Conservation (phyloP, 2,329 filamentous ascomycete species). For the Neurospora crassa region DNA sequence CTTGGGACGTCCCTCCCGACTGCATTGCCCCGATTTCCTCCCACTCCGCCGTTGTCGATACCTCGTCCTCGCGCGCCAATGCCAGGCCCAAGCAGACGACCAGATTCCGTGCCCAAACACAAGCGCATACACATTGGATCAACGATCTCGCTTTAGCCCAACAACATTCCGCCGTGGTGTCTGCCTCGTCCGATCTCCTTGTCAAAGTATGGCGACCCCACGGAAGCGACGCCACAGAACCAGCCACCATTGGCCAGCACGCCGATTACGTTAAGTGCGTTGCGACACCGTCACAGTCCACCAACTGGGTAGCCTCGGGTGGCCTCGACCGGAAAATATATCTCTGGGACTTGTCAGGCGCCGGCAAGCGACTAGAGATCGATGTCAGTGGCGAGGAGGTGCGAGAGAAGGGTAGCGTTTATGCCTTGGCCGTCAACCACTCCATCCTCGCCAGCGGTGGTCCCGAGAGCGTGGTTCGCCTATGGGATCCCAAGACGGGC, state of each 20-base stretch:
- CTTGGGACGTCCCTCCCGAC: slow-evolving; percentile 80
- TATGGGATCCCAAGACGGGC: slow-evolving; percentile 86
- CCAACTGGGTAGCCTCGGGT: slow-evolving; percentile 84
- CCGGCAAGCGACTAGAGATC: slow-evolving; percentile 78
- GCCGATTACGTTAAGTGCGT: slow-evolving; percentile 95
- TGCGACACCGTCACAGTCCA: slow-evolving; percentile 56
- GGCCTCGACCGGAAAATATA: slow-evolving; percentile 87
- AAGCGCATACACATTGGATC: slow-evolving; percentile 90
- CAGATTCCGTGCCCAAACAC: slow-evolving; percentile 50
- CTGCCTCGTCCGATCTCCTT: slow-evolving; percentile 86
- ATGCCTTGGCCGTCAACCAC: slow-evolving; percentile 72
- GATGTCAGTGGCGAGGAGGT: slow-evolving; percentile 76
- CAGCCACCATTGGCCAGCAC: slow-evolving; percentile 80
- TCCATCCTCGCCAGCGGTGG: slow-evolving; percentile 85
- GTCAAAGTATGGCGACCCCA: slow-evolving; percentile 87
- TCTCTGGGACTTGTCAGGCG: slow-evolving; percentile 87
- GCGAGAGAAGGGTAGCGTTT: slow-evolving; percentile 87
- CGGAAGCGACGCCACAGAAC: slow-evolving; percentile 53
- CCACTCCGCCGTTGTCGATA: slow-evolving; percentile 20
- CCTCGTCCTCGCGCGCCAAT: slow-evolving; percentile 20
- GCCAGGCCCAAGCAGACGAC: slow-evolving; percentile 35
- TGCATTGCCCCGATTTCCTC: slow-evolving; percentile 29
- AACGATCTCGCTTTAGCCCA: slow-evolving; percentile 82
- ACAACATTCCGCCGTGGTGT: slow-evolving; percentile 70
- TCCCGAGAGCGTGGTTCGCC: slow-evolving; percentile 81